Conservation (phyloP, 2,329 filamentous ascomycete genomes). For the Fusarium oligoseptatum region DNA sequence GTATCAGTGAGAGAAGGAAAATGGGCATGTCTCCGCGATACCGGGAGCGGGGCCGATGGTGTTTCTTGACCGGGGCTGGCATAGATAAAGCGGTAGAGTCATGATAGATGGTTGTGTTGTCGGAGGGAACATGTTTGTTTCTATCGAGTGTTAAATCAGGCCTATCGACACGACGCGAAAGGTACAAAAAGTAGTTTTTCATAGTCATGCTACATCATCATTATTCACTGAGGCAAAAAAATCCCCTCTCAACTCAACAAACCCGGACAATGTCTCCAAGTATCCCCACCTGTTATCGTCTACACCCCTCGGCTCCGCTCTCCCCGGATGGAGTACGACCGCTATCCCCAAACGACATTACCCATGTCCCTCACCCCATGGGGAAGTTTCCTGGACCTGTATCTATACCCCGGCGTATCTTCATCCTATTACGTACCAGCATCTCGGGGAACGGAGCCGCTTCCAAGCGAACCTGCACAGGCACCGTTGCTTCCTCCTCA, state of each 20-base stretch:
- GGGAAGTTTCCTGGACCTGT: not conserved
- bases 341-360: not conserved
- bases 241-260: not conserved
- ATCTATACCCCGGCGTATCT: not conserved
- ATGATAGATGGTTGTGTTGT: not conserved
- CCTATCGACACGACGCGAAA: not conserved
- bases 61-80: not conserved
- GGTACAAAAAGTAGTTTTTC: not conserved
- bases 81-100: not conserved
- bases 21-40: not conserved
- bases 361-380: not conserved
- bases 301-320: not conserved
- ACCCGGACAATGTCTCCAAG: not conserved
- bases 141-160: not conserved
- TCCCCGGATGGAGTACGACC: not conserved
- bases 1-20: not conserved
- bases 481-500: not conserved
- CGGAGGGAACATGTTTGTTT: not conserved
- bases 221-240: not conserved
- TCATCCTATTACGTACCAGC: not conserved
- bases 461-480: not conserved
- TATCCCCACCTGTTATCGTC: not conserved
- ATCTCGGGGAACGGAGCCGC: not conserved
- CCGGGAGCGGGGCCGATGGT: not conserved
- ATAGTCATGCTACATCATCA: not conserved